Evolutionary conservation across 768 basidiomycete species (phyloP).

Genomic region (Russula emetica): DNA sequence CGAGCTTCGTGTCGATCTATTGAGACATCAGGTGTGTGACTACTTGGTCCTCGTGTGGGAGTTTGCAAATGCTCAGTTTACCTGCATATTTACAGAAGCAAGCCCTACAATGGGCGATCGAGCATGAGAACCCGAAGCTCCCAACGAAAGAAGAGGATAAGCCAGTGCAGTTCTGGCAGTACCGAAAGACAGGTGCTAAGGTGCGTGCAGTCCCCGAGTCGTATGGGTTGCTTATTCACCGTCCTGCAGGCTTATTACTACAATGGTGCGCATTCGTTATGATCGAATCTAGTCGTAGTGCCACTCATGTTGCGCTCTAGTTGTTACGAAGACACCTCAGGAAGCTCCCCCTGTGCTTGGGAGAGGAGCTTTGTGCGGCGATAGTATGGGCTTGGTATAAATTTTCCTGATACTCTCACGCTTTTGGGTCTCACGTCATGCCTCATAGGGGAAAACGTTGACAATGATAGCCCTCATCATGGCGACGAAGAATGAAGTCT

Average conservation of each 20-base stretch:
- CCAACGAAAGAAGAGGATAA: constrained; percentile 63
- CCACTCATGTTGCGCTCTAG: constrained; percentile 35
- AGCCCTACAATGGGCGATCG: constrained; percentile 82
- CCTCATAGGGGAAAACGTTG: constrained; percentile 75
- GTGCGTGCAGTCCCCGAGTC: constrained; percentile 36
- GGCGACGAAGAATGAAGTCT: constrained; percentile 65
- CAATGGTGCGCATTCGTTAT: constrained; percentile 47
- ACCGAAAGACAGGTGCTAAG: constrained; percentile 51
- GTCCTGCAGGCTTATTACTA: constrained; percentile 54
- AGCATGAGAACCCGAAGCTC: constrained; percentile 70
- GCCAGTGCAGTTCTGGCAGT: constrained; percentile 89
- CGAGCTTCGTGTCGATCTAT: constrained; percentile 62
- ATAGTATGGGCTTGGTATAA: constrained; percentile 77
- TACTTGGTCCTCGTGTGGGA: background rate
- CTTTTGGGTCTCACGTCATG: constrained; percentile 17
- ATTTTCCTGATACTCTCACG: constrained; percentile 5
- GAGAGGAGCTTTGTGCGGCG: constrained; percentile 82
- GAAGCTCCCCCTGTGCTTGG: constrained; percentile 60
- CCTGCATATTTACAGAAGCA: constrained; percentile 49
- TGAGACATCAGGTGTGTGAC: constrained; percentile 71
- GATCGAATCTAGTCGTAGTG: background rate
- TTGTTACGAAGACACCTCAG: constrained; percentile 81
- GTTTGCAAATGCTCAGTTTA: background rate
- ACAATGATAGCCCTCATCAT: constrained; percentile 81
- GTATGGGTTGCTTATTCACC: background rate